These are phyloP conservation scores for Fragilaria radians DNA, from an alignment of 108 stramenopile species.

Conservation along the genomic window DNA sequence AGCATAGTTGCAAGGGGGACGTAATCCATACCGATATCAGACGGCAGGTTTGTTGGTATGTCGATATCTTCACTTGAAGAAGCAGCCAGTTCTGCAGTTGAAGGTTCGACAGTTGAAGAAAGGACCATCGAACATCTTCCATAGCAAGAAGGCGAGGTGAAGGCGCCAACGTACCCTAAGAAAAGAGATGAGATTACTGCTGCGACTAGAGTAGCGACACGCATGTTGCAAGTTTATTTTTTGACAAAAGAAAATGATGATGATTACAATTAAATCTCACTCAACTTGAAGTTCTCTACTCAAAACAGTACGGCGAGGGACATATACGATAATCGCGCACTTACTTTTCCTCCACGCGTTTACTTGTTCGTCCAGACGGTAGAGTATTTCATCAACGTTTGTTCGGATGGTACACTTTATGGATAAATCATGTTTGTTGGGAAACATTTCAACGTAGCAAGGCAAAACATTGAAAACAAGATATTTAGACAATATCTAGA, in stretches of 20 bases:
- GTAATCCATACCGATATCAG: conserved; percentile 87
- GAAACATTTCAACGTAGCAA: too few species aligned
- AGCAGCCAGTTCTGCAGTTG: conserved; percentile 31
- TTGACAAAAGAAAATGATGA: too few species aligned
- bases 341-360: neutral
- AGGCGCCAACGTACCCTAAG: conserved; percentile 4
- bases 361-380: too few species aligned
- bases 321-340: neutral
- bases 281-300: neutral
- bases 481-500: too few species aligned
- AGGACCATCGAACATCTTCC: neutral
- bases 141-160: conserved; percentile 1
- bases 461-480: too few species aligned
- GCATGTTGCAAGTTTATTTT: conserved; percentile 10
- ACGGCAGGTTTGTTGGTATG: conserved; percentile 82
- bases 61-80: conserved; percentile 37
- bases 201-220: conserved; percentile 5
- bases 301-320: neutral
- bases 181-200: conserved; percentile 3
- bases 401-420: too few species aligned
- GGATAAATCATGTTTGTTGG: too few species aligned
- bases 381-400: too few species aligned
- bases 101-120: conserved; percentile 24
- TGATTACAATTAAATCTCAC: neutral
- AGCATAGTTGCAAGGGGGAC: conserved; percentile 88